Conservation (phyloP, 2,329 filamentous ascomycete species). For the Zymoseptoria pseudotritici region DNA sequence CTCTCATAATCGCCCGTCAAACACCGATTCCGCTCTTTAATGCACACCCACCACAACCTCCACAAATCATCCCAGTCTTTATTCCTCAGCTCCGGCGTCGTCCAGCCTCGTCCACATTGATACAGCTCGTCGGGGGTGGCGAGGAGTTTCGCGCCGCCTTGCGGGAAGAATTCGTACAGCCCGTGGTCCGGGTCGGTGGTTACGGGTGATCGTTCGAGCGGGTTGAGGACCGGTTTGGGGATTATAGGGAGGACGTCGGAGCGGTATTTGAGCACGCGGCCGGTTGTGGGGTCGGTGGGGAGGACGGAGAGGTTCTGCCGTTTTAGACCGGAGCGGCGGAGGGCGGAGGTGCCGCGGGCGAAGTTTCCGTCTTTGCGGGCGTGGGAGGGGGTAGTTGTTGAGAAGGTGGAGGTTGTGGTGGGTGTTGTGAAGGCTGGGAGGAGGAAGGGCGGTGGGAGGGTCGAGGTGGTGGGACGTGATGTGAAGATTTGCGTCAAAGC, state of each 20-base stretch:
- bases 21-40: constrained; percentile 83
- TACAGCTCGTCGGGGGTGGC: constrained; percentile 63
- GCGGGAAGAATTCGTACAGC: constrained; percentile 86
- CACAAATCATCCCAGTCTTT: constrained; percentile 96
- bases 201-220: constrained; percentile 49
- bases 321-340: constrained; percentile 65
- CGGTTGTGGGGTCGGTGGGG: not conserved
- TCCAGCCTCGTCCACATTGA: constrained; percentile 75
- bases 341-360: constrained; percentile 70
- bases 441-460: constrained; percentile 30
- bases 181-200: constrained; percentile 68
- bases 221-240: constrained; percentile 61
- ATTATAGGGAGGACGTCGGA: constrained; percentile 55
- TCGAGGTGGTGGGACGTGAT: constrained; percentile 4
- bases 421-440: constrained; percentile 26
- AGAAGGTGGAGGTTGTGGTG: constrained; percentile 24
- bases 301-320: constrained; percentile 39
- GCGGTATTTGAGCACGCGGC: constrained; percentile 39
- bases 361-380: constrained; percentile 64
- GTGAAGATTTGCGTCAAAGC: constrained; percentile 15
- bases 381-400: constrained; percentile 6
- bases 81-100: constrained; percentile 70
- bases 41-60: constrained; percentile 86
- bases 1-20: constrained; percentile 69
- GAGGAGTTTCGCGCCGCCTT: constrained; percentile 59